Percentiles rank a stretch among this genome's conserved stretches.
These are phyloP conservation scores for Leccinum olivaceoglutinosum DNA, from an alignment of 1,284 basidiomycete genomes.

Conservation along the genomic window DNA sequence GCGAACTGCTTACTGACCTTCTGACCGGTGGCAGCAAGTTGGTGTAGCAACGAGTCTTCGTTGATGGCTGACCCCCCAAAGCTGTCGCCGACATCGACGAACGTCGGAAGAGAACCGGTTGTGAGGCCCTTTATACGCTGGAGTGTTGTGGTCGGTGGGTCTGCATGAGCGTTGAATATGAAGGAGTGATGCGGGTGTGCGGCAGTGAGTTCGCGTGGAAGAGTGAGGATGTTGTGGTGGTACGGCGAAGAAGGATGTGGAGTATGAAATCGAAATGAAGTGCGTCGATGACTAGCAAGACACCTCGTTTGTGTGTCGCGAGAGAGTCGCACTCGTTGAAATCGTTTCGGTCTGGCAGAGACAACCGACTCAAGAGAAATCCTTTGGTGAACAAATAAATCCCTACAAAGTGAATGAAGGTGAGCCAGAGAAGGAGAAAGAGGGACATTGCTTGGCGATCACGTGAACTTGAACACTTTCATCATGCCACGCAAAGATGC, in stretches of 20 bases:
- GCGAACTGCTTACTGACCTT: conserved; percentile 39
- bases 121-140: conserved; percentile 95
- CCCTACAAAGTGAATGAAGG: conserved; percentile 54
- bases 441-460: conserved; percentile 14
- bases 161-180: conserved; percentile 85
- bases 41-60: conserved; percentile 81
- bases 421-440: conserved; percentile 51
- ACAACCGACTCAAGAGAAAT: conserved; percentile 81
- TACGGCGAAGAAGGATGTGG: conserved; percentile 57
- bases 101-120: conserved; percentile 94
- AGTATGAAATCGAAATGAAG: conserved; percentile 91
- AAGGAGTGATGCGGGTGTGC: conserved; percentile 67
- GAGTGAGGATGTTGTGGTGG: conserved; percentile 79
- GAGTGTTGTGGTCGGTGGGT: conserved; percentile 94
- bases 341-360: conserved; percentile 57
- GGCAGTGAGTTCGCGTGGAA: conserved; percentile 70
- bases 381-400: conserved; percentile 84
- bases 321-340: conserved; percentile 43
- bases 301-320: conserved; percentile 69
- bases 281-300: conserved; percentile 89
- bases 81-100: conserved; percentile 89
- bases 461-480: background rate
- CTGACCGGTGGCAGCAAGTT: conserved; percentile 50
- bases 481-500: conserved; percentile 62
- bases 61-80: conserved; percentile 83